A percentile compares a stretch with the other conserved stretches of the same genome.
phyloP scores from a whole-genome alignment of 768 basidiomycete genomes.

The Hortiboletus campestris region DNA sequence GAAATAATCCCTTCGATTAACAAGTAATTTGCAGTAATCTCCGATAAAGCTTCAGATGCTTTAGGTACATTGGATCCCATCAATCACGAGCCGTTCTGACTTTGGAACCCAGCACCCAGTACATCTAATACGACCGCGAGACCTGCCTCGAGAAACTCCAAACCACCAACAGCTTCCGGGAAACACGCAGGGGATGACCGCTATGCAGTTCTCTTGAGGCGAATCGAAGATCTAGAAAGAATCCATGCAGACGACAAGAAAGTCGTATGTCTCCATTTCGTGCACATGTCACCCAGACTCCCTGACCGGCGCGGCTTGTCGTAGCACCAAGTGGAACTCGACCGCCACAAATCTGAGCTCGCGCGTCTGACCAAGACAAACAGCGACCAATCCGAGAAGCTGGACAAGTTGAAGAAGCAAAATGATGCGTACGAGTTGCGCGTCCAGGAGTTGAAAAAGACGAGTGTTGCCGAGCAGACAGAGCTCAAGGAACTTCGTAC shows the following conservation, averaged over 20 bases:
- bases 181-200: constrained; percentile 39
- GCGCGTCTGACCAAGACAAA: constrained; percentile 44
- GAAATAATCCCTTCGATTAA: background rate
- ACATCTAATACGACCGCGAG: constrained; percentile 28
- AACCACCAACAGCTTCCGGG: constrained; percentile 13
- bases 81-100: background rate
- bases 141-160: constrained; percentile 28
- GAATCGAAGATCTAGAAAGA: constrained; percentile 62
- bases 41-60: constrained; percentile 39
- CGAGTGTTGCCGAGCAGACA: constrained; percentile 45
- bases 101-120: constrained; percentile 32
- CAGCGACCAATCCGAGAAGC: constrained; percentile 49
- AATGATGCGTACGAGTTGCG: constrained; percentile 55
- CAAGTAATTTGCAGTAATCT: background rate
- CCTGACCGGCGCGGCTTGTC: background rate
- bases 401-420: constrained; percentile 65
- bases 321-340: constrained; percentile 62
- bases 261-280: constrained; percentile 39
- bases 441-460: constrained; percentile 59
- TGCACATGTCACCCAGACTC: background rate
- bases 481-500: constrained; percentile 63
- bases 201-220: constrained; percentile 55
- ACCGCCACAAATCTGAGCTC: constrained; percentile 57
- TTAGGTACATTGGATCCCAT: constrained; percentile 36
- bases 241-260: constrained; percentile 67